A percentile compares a stretch with the other conserved stretches of the same genome.
phyloP scores from a whole-genome alignment of 2,329 filamentous ascomycete species.

The Kalaharituber pfeilii region DNA sequence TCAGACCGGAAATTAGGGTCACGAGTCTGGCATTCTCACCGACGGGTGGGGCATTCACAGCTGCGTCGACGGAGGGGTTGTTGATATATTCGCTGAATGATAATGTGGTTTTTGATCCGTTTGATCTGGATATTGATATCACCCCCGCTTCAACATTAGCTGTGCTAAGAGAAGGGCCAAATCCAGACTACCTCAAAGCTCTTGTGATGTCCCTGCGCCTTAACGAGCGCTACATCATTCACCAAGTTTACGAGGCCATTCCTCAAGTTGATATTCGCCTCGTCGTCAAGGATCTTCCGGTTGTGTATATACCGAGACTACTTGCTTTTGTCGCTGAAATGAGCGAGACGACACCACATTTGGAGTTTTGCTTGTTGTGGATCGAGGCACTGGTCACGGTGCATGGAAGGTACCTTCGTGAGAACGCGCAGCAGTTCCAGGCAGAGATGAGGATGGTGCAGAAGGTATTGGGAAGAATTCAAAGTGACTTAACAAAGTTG shows the following conservation, averaged over 20 bases:
- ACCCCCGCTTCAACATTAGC: slow-evolving; percentile 70
- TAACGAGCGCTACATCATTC: slow-evolving; percentile 67
- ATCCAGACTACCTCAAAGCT: slow-evolving; percentile 72
- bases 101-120: slow-evolving; percentile 75
- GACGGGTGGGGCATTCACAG: slow-evolving; percentile 78
- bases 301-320: slow-evolving; percentile 69
- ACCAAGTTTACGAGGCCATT: slow-evolving; percentile 68
- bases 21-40: slow-evolving; percentile 74
- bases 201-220: slow-evolving; percentile 94
- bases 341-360: slow-evolving; percentile 75
- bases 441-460: slow-evolving; percentile 71
- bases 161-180: slow-evolving; percentile 30
- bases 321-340: slow-evolving; percentile 76
- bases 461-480: slow-evolving; percentile 61
- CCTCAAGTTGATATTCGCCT: slow-evolving; percentile 58
- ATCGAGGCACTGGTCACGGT: slow-evolving; percentile 48
- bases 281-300: slow-evolving; percentile 61
- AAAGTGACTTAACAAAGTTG: slow-evolving; percentile 62
- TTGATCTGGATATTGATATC: slow-evolving; percentile 85
- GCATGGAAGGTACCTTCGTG: slow-evolving; percentile 71
- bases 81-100: slow-evolving; percentile 85
- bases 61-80: slow-evolving; percentile 82
- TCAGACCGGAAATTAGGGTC: slow-evolving; percentile 67
- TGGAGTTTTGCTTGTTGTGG: slow-evolving; percentile 91
- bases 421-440: slow-evolving; percentile 57